Evolutionary conservation across 345 rosid genomes (phyloP).

Genomic region (thale cress (Arabidopsis thaliana)): DNA sequence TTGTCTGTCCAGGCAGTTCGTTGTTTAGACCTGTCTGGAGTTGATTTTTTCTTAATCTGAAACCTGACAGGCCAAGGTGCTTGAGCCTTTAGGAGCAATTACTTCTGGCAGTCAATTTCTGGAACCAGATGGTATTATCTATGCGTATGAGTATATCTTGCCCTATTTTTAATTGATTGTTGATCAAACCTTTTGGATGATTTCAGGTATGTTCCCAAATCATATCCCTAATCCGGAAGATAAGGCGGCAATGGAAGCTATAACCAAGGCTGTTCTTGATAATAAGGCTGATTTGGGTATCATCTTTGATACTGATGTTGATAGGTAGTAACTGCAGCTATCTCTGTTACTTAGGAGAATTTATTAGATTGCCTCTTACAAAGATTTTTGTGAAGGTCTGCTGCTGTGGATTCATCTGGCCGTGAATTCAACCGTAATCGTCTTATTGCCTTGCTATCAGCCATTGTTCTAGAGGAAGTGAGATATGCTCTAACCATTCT

Average conservation of each 20-base stretch:
- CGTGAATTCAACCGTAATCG: conserved; percentile 92
- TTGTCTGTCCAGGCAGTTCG: not conserved
- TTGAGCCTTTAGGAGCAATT: conserved; percentile 91
- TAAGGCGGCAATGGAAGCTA: conserved; percentile 88
- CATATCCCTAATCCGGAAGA: conserved; percentile 99
- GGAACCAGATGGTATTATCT: conserved; percentile 88
- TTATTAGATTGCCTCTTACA: conserved; percentile 23
- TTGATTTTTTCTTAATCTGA: not conserved
- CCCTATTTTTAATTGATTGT: conserved; percentile 18
- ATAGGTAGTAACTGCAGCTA: conserved; percentile 58
- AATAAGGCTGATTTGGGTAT: conserved; percentile 96
- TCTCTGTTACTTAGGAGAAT: conserved; percentile 7
- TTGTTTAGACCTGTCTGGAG: not conserved
- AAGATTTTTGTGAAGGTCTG: conserved; percentile 66
- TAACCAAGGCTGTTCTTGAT: conserved; percentile 83
- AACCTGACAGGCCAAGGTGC: conserved; percentile 80
- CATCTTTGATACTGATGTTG: conserved; percentile 98
- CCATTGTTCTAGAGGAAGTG: conserved; percentile 96
- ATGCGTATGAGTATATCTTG: conserved; percentile 16
- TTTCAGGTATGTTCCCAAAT: conserved; percentile 88
- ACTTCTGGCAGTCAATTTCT: conserved; percentile 95
- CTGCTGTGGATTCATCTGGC: conserved; percentile 96
- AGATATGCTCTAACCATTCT: conserved; percentile 41
- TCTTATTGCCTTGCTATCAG: conserved; percentile 87
- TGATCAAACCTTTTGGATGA: conserved; percentile 26